Evolutionary conservation across 805 yeast genomes (phyloP).

Genomic region (Blastobotrys peoriensis): DNA sequence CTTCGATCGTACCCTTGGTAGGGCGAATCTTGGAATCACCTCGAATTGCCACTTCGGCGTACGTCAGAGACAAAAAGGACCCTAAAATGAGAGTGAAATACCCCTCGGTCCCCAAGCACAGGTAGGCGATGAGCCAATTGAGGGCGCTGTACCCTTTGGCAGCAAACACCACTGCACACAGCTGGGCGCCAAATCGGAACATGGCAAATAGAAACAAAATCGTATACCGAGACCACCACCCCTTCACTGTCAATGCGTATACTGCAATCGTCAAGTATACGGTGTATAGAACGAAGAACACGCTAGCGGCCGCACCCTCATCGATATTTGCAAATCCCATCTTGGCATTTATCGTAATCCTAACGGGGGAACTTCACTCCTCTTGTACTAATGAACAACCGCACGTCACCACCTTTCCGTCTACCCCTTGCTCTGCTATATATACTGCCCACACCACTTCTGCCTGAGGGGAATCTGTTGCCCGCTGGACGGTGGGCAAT

Average conservation of each 20-base stretch:
- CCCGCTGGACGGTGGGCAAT: too few species aligned
- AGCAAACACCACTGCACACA: constrained; percentile 11
- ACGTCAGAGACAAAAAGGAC: constrained; percentile 9
- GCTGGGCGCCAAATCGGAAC: constrained; percentile 17
- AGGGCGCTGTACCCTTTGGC: constrained; percentile 3
- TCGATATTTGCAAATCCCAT: constrained; percentile 10
- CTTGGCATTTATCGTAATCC: too few species aligned
- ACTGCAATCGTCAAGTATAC: constrained; percentile 4
- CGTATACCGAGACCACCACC: constrained; percentile 10
- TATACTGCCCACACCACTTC: too few species aligned
- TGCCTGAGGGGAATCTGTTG: too few species aligned
- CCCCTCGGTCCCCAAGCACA: constrained; percentile 18
- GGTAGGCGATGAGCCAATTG: constrained; percentile 16
- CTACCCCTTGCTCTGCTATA: too few species aligned
- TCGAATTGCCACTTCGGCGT: not conserved
- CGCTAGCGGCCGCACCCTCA: constrained; percentile 9
- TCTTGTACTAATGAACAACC: too few species aligned
- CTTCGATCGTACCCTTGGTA: not conserved
- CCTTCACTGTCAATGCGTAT: constrained; percentile 3
- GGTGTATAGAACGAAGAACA: constrained; percentile 10
- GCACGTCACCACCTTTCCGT: too few species aligned
- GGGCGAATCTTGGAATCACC: not conserved
- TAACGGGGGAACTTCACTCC: too few species aligned
- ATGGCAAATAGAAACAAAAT: constrained; percentile 8
- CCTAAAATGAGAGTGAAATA: constrained; percentile 14